These are phyloP conservation scores for Hypoxylon rickii DNA, from an alignment of 495 filamentous ascomycete species.

Conservation along the genomic window DNA sequence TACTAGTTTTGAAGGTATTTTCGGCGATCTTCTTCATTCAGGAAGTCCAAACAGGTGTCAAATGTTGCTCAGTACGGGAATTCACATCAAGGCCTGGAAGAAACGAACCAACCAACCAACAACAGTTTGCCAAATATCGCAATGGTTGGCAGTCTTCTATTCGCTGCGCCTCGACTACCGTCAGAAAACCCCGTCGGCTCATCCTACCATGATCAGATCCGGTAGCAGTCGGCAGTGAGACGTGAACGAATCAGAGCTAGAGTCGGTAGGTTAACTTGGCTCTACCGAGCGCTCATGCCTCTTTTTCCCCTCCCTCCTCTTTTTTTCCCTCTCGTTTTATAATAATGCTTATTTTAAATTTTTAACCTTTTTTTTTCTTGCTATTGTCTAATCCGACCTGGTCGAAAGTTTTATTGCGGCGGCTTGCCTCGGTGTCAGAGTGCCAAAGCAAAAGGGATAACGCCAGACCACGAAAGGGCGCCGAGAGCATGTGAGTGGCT, in stretches of 20 bases:
- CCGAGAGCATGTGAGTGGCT: constrained; percentile 20
- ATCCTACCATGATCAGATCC: constrained; percentile 19
- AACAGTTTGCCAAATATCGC: neutral
- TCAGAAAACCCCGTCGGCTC: constrained; percentile 18
- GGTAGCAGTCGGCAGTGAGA: constrained; percentile 24
- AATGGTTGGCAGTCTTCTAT: neutral
- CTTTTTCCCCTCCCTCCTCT: neutral
- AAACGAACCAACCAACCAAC: too few species aligned
- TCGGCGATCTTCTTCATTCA: constrained; percentile 12
- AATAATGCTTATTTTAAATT: too few species aligned
- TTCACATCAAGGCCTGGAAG: too few species aligned
- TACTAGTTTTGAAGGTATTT: constrained; percentile 17
- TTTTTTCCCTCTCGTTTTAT: neutral
- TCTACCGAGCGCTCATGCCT: constrained; percentile 28
- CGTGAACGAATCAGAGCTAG: constrained; percentile 26
- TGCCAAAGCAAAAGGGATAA: neutral
- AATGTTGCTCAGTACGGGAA: too few species aligned
- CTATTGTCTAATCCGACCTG: neutral
- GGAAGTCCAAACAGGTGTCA: too few species aligned
- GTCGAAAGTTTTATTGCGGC: constrained; percentile 4
- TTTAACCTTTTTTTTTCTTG: neutral
- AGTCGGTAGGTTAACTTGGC: constrained; percentile 11
- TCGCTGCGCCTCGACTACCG: neutral
- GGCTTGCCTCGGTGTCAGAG: constrained; percentile 32
- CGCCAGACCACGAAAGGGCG: neutral